Evolutionary conservation across 2,329 filamentous ascomycete genomes (phyloP), one percentile per base, ranked within the genome.

Genomic region (Penicillium sp.): DNA sequence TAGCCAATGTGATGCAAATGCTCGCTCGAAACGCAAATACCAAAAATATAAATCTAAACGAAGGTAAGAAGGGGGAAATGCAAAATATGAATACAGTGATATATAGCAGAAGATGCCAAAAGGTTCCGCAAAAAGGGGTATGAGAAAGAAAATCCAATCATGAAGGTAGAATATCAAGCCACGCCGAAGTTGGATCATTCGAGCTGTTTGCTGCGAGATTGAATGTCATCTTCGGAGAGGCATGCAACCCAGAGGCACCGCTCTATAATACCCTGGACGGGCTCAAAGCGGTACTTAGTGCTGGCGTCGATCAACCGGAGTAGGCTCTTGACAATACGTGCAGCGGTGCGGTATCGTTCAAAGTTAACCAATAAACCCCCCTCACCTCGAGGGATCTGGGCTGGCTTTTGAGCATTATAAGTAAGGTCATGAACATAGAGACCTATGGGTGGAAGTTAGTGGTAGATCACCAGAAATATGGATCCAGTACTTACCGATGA

Each of bases 391-490:
- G 77, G 74, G 42, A 87, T 78, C 60, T 83, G 81, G 1, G 83
- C 79, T 0, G 85, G 84, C 64, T 87, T 87, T 69, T 87, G 84
- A 0, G 85, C 81, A 67, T 87, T 88, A 73, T 86, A 87, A 47
- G 85, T 86, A 53, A 88, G 75, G 65, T 88, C 85, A 60, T 86
- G 85, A 5, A 85, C 84, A 68, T 87, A 88, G 31, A 87, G 77
- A 22, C 84, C 80, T 81, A 20, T 6, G 1, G 15, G 18, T n/a
- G 14, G 7, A 50, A 4, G 23, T 60, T 37, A 61, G 51, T 29
- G 35, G 2, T 25, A 35, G 29, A 12, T 46, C 29, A 18, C 6
- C 25, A 31, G 9, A 43, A 45, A 43, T 20, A 15, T 12, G 43
- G 41, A 40, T 27, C 2, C 8, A 25, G 7, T 26, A 47, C 77